Percentiles rank a stretch among this genome's conserved stretches.
phyloP scores from a whole-genome alignment of 768 basidiomycete genomes.

The Lyophyllum atratum region DNA sequence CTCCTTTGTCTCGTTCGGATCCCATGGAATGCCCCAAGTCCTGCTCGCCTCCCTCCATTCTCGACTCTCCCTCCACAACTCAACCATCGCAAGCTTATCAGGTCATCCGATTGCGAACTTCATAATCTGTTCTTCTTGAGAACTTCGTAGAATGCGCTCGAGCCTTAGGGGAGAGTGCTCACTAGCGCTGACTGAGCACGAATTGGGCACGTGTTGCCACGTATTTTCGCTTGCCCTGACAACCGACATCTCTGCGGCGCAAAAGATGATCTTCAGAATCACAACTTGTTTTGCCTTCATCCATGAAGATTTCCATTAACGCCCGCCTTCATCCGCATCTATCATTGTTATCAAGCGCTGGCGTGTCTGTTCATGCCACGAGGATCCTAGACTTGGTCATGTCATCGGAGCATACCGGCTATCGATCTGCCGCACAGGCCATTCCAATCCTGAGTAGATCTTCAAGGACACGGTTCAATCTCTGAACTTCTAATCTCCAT shows the following conservation, averaged over 20 bases:
- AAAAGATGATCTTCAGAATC: not conserved
- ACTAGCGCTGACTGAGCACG: too few species aligned
- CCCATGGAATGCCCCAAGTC: not conserved
- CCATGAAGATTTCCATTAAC: not conserved
- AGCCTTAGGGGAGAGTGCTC: too few species aligned
- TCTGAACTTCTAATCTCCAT: not conserved
- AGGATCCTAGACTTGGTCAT: not conserved
- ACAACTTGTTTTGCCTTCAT: not conserved
- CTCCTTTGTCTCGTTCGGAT: slow-evolving; percentile 33
- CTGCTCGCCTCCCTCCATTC: not conserved
- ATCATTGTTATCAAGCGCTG: slow-evolving; percentile 13
- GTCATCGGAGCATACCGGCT: not conserved
- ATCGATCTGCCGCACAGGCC: not conserved
- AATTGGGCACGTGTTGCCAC: too few species aligned
- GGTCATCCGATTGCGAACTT: not conserved
- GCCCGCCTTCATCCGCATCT: slow-evolving; percentile 13
- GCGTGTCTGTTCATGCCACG: not conserved
- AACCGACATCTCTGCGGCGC: slow-evolving; percentile 3
- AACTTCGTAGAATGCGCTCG: too few species aligned
- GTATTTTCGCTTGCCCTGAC: slow-evolving; percentile 4
- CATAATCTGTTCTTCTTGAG: too few species aligned
- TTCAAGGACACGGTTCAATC: not conserved
- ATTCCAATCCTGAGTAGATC: not conserved
- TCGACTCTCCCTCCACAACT: not conserved
- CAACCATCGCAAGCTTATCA: not conserved